A percentile compares a stretch with the other conserved stretches of the same genome.
phyloP scores from a whole-genome alignment of 805 yeast genomes.

The Zygosaccharomyces gambellarensis region DNA sequence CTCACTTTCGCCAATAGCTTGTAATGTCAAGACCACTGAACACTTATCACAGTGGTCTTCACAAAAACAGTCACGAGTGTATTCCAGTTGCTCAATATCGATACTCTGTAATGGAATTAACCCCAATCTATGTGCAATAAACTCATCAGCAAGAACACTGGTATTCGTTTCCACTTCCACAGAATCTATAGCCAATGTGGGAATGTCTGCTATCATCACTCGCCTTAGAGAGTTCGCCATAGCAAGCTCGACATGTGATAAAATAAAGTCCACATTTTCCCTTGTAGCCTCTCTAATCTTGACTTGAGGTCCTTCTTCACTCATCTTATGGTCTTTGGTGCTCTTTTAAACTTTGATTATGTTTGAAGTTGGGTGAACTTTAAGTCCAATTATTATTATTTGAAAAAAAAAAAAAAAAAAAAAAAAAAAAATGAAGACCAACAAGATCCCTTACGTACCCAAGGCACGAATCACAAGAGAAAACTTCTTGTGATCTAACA shows the following conservation, averaged over 20 bases:
- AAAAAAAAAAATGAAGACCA: not conserved
- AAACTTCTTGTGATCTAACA: not conserved
- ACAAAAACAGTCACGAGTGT: constrained; percentile 94
- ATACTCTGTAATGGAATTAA: constrained; percentile 81
- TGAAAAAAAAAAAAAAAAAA: not conserved
- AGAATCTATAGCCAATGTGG: constrained; percentile 92
- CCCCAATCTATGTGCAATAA: constrained; percentile 90
- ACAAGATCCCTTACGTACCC: too few species aligned
- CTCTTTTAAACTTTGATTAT: not conserved
- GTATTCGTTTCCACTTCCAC: constrained; percentile 93
- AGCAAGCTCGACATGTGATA: constrained; percentile 81
- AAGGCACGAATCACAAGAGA: not conserved
- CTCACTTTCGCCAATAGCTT: constrained; percentile 87
- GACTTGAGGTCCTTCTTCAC: constrained; percentile 58
- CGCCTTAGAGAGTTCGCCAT: constrained; percentile 90
- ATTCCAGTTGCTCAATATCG: constrained; percentile 77
- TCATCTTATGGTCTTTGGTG: constrained; percentile 18
- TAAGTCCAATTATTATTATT: not conserved
- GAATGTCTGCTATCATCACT: constrained; percentile 92
- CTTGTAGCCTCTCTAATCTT: constrained; percentile 81
- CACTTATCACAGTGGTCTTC: constrained; percentile 96
- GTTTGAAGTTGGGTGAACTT: not conserved
- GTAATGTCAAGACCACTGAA: constrained; percentile 77
- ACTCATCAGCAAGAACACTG: constrained; percentile 94
- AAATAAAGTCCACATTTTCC: constrained; percentile 86